A percentile compares a stretch with the other conserved stretches of the same genome.
phyloP scores from a whole-genome alignment of 257 asterid genomes.

The Henckelia pumila region DNA sequence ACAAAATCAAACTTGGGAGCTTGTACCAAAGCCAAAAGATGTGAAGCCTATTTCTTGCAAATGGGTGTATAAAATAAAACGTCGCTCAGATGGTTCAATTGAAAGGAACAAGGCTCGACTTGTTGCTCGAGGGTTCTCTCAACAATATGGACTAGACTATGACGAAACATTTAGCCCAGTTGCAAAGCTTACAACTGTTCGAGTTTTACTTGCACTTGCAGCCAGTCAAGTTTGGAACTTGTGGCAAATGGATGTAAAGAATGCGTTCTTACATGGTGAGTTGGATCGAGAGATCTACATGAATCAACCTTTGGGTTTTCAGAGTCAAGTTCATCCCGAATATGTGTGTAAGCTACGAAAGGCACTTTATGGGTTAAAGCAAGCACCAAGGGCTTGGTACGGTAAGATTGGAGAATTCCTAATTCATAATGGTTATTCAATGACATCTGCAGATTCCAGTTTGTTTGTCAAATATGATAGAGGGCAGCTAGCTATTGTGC shows the following conservation, averaged over 20 bases:
- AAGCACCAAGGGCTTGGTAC: conserved; percentile 1
- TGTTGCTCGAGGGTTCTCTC: conserved; percentile 3
- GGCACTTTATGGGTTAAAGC: conserved; percentile 1
- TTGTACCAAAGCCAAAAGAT: conserved; percentile 14
- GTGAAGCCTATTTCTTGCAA: conserved; percentile 13
- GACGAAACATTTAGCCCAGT: conserved; percentile 16
- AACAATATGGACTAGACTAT: background rate
- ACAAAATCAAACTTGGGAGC: conserved; percentile 12
- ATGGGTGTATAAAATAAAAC: conserved; percentile 6
- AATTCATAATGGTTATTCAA: background rate
- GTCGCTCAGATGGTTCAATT: conserved; percentile 16
- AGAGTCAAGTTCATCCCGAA: background rate
- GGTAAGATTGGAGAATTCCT: background rate
- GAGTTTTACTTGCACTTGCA: conserved; percentile 15
- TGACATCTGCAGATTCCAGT: background rate
- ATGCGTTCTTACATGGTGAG: background rate
- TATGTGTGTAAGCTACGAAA: background rate
- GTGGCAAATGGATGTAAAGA: background rate
- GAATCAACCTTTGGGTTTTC: background rate
- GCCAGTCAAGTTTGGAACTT: conserved; percentile 1
- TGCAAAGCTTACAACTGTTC: conserved; percentile 5
- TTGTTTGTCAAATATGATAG: background rate
- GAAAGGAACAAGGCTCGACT: background rate
- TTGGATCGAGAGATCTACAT: background rate
- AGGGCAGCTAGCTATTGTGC: background rate